A percentile compares a stretch with the other conserved stretches of the same genome.
Evolutionary conservation across 192 early-diverging fungal species (phyloP).

Genomic region (Jimgerdemannia flammicorona): DNA sequence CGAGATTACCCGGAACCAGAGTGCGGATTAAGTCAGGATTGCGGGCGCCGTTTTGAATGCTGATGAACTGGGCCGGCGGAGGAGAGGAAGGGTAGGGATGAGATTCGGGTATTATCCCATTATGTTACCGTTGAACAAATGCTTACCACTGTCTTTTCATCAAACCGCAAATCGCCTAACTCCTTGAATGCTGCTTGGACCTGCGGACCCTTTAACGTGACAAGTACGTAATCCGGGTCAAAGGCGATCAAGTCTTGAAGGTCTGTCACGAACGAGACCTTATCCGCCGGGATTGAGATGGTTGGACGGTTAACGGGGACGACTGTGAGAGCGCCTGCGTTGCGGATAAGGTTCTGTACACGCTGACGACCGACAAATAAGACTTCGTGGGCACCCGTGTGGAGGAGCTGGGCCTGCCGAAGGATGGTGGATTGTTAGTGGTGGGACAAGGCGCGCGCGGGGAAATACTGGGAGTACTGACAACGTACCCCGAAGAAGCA

Average conservation of each 20-base stretch:
- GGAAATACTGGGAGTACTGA: not conserved
- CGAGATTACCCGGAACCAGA: not conserved
- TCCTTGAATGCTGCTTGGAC: not conserved
- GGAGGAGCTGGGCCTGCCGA: not conserved
- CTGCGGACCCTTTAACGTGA: constrained; percentile 3
- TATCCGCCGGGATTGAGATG: not conserved
- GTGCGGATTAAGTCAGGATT: not conserved
- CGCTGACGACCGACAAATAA: not conserved
- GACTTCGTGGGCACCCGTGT: not conserved
- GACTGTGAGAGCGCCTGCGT: not conserved
- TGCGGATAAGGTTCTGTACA: not conserved
- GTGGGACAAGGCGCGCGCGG: not conserved
- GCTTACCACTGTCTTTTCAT: not conserved
- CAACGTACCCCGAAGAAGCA: not conserved
- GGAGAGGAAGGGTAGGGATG: not conserved
- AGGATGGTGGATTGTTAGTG: not conserved
- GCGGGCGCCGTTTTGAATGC: not conserved
- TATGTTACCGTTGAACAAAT: not conserved
- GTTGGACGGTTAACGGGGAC: not conserved
- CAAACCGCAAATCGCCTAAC: not conserved
- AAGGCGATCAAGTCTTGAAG: not conserved
- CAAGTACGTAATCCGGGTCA: not conserved
- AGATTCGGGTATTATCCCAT: not conserved
- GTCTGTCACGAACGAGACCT: not conserved
- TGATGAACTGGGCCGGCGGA: not conserved